These are phyloP conservation scores for Lyophyllum semitale DNA, from an alignment of 768 basidiomycete genomes.

Conservation along the genomic window DNA sequence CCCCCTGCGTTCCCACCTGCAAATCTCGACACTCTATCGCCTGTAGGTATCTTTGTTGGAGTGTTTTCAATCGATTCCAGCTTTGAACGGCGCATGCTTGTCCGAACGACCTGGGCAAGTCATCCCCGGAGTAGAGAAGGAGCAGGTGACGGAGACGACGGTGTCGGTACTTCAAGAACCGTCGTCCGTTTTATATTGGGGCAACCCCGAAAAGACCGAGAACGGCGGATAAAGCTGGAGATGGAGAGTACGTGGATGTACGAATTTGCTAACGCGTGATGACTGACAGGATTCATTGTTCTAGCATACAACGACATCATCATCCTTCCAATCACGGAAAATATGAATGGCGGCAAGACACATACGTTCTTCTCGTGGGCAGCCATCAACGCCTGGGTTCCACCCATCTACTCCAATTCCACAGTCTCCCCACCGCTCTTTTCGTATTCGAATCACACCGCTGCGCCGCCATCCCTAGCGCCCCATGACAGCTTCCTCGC, in stretches of 20 bases:
- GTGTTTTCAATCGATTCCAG: slow-evolving; percentile 89
- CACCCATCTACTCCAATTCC: slow-evolving; percentile 63
- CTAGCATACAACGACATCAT: slow-evolving; percentile 85
- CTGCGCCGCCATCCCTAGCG: slow-evolving; percentile 60
- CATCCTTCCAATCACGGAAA: slow-evolving; percentile 82
- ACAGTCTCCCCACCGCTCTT: slow-evolving; percentile 49
- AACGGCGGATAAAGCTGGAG: slow-evolving; percentile 79
- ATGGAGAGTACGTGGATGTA: slow-evolving; percentile 71
- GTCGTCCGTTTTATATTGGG: slow-evolving; percentile 90
- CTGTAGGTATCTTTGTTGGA: slow-evolving; percentile 85
- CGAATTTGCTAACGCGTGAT: neutral
- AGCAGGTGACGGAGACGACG: slow-evolving; percentile 68
- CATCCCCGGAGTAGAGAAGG: slow-evolving; percentile 79
- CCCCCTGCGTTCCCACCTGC: slow-evolving; percentile 67
- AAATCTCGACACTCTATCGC: slow-evolving; percentile 72
- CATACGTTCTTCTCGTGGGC: slow-evolving; percentile 94
- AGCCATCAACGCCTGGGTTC: slow-evolving; percentile 87
- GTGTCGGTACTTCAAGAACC: slow-evolving; percentile 77
- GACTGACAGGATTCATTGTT: neutral
- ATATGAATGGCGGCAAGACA: slow-evolving; percentile 96
- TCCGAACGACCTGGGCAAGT: slow-evolving; percentile 87
- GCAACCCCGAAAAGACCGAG: slow-evolving; percentile 78
- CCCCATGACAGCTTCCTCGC: slow-evolving; percentile 70
- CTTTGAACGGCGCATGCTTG: slow-evolving; percentile 82
- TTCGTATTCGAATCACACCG: slow-evolving; percentile 66